Evolutionary conservation across 1,284 basidiomycete species (phyloP).

Genomic region (Kalmanozyma brasiliensis): DNA sequence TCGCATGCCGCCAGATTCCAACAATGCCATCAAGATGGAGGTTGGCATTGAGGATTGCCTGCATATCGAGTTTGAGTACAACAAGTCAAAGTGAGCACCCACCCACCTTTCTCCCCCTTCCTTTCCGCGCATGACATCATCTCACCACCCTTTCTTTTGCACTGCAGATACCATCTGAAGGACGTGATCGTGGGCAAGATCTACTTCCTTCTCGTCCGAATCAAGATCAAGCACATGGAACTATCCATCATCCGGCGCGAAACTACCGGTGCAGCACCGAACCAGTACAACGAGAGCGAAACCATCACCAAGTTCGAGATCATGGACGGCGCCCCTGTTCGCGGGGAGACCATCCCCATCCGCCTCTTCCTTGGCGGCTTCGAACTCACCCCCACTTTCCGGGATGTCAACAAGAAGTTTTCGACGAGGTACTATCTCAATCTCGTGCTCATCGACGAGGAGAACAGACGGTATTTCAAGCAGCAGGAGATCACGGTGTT

Average conservation of each 20-base stretch:
- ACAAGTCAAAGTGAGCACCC: slow-evolving; percentile 83
- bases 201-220: slow-evolving; percentile 96
- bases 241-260: slow-evolving; percentile 96
- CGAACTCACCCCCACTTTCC: slow-evolving; percentile 96
- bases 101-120: neutral
- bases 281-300: slow-evolving; percentile 98
- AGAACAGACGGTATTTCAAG: slow-evolving; percentile 94
- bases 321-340: slow-evolving; percentile 77
- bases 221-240: slow-evolving; percentile 99
- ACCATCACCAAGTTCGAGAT: slow-evolving; percentile 99
- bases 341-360: slow-evolving; percentile 98
- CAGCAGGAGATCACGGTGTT: slow-evolving; percentile 67
- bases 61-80: slow-evolving; percentile 99
- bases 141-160: slow-evolving; percentile 1
- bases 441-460: slow-evolving; percentile 95
- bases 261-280: slow-evolving; percentile 86
- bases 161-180: slow-evolving; percentile 85
- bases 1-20: slow-evolving; percentile 96
- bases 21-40: slow-evolving; percentile 99
- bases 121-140: neutral
- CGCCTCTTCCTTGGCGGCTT: slow-evolving; percentile 97
- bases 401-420: slow-evolving; percentile 99
- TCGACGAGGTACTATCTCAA: slow-evolving; percentile 92
- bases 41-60: slow-evolving; percentile 98
- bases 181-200: slow-evolving; percentile 99